Evolutionary conservation across 129 eudicot genomes (phyloP).

Genomic region (Rutidosis leptorrhynchoides): DNA sequence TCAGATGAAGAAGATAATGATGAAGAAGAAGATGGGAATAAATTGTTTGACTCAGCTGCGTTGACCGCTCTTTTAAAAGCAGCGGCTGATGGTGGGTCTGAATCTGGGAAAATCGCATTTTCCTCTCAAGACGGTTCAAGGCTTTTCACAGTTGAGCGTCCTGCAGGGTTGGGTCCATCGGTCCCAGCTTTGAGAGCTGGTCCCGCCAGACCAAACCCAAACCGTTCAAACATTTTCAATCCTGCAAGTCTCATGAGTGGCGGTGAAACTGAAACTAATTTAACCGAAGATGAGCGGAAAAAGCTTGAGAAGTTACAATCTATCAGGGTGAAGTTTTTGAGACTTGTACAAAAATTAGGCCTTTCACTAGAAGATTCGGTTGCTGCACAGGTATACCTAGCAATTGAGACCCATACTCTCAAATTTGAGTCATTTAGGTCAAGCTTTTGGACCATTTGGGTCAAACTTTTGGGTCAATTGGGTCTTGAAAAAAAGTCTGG

Average conservation of each 20-base stretch:
- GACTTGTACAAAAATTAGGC: conserved; percentile 80
- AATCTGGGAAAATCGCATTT: conserved; percentile 59
- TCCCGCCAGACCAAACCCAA: conserved; percentile 36
- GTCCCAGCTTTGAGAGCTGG: conserved; percentile 63
- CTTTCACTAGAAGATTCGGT: conserved; percentile 70
- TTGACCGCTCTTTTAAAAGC: conserved; percentile 92
- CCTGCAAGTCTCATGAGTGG: conserved; percentile 35
- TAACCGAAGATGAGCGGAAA: conserved; percentile 83
- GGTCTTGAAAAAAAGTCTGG: too few species aligned
- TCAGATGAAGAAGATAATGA: conserved; percentile 89
- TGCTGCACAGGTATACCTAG: conserved; percentile 90
- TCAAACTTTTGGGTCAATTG: too few species aligned
- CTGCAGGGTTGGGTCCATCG: conserved; percentile 86
- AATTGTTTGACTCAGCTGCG: conserved; percentile 85
- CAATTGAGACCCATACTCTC: too few species aligned
- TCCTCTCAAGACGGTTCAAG: conserved; percentile 83
- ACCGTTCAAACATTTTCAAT: conserved; percentile 44
- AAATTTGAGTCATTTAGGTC: too few species aligned
- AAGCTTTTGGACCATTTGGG: too few species aligned
- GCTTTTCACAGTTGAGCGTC: conserved; percentile 88
- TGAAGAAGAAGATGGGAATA: conserved; percentile 77
- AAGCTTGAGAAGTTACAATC: conserved; percentile 75
- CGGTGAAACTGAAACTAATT: conserved; percentile 50
- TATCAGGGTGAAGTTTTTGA: conserved; percentile 74
- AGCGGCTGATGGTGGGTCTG: conserved; percentile 75